A percentile compares a stretch with the other conserved stretches of the same genome.
Evolutionary conservation across 73 alveolate genomes (phyloP).

Genomic region (Halteria grandinella): DNA sequence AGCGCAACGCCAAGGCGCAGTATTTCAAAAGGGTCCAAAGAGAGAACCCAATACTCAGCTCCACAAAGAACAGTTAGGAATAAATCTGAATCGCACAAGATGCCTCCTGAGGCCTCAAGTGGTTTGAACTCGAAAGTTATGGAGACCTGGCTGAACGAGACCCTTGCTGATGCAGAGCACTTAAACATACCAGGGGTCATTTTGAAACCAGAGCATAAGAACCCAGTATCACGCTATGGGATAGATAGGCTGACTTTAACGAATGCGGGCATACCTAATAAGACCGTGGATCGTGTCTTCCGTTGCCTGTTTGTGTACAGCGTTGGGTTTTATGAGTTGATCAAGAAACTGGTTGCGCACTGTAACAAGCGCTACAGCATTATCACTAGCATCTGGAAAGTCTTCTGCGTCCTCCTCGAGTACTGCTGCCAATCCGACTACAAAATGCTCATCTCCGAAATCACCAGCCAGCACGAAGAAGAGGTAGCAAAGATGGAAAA

Average conservation of each 20-base stretch:
- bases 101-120: neutral
- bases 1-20: neutral
- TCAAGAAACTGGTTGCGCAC: conserved; percentile 48
- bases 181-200: conserved; percentile 69
- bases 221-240: conserved; percentile 61
- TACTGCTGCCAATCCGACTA: conserved; percentile 63
- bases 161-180: conserved; percentile 75
- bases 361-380: conserved; percentile 45
- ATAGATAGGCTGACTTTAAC: conserved; percentile 61
- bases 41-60: no score
- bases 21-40: no score
- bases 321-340: conserved; percentile 70
- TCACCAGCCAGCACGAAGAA: conserved; percentile 14
- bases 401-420: conserved; percentile 55
- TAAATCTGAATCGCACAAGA: neutral
- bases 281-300: conserved; percentile 62
- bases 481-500: conserved; percentile 29
- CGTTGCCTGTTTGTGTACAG: conserved; percentile 73
- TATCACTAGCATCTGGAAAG: conserved; percentile 65
- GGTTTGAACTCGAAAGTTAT: conserved; percentile 70
- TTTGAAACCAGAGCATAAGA: conserved; percentile 42
- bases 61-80: conserved; percentile 7
- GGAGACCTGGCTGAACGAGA: conserved; percentile 76
- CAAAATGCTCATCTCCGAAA: conserved; percentile 52
- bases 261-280: conserved; percentile 69